These are phyloP conservation scores for Plasmodium chabaudi DNA, from an alignment of 169 alveolate genomes.

Conservation along the genomic window DNA sequence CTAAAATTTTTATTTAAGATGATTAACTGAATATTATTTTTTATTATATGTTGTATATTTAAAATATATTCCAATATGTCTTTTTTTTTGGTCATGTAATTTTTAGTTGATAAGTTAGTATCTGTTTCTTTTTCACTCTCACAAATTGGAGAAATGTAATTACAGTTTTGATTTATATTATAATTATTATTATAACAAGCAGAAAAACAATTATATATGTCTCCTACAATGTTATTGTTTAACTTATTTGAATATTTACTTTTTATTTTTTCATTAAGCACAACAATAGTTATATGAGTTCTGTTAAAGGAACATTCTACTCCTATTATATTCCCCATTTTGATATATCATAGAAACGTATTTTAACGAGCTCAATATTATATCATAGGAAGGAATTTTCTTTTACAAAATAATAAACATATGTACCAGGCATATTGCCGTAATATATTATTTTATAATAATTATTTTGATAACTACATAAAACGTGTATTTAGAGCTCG, in stretches of 20 bases:
- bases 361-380: no score
- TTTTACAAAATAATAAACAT: no score
- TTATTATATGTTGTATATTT: conserved; percentile 21
- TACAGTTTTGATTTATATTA: background rate
- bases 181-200: background rate
- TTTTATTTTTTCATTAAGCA: conserved; percentile 22
- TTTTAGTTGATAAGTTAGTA: background rate
- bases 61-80: conserved; percentile 23
- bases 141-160: background rate
- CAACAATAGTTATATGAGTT: conserved; percentile 25
- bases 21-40: conserved; percentile 4
- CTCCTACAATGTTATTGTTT: background rate
- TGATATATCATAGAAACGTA: background rate
- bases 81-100: conserved; percentile 27
- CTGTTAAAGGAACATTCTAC: conserved; percentile 44
- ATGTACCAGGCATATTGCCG: no score
- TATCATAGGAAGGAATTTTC: no score
- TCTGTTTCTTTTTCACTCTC: background rate
- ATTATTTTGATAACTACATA: no score
- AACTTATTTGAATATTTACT: background rate
- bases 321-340: conserved; percentile 56
- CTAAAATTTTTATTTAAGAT: conserved; percentile 4
- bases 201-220: no score
- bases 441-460: no score
- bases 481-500: no score